Base-by-base conservation (phyloP, 106 monocot species). In the Triglochin maritima region DNA sequence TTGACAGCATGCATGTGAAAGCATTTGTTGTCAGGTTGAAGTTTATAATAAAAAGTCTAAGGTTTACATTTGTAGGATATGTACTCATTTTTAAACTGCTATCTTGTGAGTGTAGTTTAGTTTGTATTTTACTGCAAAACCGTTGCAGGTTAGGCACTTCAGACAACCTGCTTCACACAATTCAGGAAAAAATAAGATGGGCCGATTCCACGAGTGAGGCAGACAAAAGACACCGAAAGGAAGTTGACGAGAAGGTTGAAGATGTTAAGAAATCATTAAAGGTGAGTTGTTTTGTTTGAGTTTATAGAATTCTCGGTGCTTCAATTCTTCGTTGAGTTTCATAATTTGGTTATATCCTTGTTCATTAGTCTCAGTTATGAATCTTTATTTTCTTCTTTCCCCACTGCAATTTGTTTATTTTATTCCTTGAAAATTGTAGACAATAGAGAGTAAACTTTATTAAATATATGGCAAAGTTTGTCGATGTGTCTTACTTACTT, bases 101-200 rank as follows among this genome's bases (percentile, higher is more conserved):
- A 7, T 5, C 59, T n/a, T 60, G 15, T 29, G 29, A 29, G 29
- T 29, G 29, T 29, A 29, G 29, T 29, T 29, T 29, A 29, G 29
- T 29, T 29, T 29, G 29, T 29, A 29, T 29, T 29, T 29, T 29
- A 29, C 29, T 29, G 29, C 29, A 29, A 29, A 29, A 29, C 29
- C 29, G 29, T n/a, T 76, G 16, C 81, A 94, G 94, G 94, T 72
- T 89, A 69, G 67, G 74, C 49, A 88, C 85, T 29, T 96, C 96
- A 47, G 96, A 96, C 54, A 81, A 65, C 70, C 72, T 96, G 46
- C 85, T 96, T 17, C 81, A 80, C 58, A 62, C 80, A 3, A 96
- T 96, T 67, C 96, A 96, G 81, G 96, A 90, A 44, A 96, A 96
- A 76, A 96, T 96, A 62, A 96, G 80, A 69, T 96, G 90, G 90